A percentile compares a stretch with the other conserved stretches of the same genome.
Conservation (phyloP, 805 yeast species). For the Cyberlindnera mississippiensis region DNA sequence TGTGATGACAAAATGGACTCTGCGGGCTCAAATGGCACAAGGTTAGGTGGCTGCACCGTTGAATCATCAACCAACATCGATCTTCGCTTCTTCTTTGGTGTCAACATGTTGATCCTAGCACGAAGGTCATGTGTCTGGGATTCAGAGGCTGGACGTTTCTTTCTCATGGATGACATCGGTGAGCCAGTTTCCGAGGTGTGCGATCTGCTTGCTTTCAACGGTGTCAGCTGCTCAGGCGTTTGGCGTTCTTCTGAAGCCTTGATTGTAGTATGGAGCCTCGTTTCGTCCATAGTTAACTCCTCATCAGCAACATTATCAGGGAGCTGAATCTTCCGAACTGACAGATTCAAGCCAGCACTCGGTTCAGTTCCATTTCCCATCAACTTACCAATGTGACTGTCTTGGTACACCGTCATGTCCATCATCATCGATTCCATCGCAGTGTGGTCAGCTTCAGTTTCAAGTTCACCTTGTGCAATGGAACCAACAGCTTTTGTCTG, state of each 20-base stretch:
- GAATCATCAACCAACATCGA: not conserved
- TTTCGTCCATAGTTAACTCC: slow-evolving; percentile 20
- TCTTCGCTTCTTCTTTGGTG: slow-evolving; percentile 24
- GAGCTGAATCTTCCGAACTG: too few relatives aligned
- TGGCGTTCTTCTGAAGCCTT: not conserved
- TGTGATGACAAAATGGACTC: slow-evolving; percentile 7
- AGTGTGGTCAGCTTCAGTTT: not conserved
- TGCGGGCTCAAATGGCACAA: not conserved
- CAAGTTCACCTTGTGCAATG: not conserved
- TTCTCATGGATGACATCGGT: slow-evolving; percentile 26
- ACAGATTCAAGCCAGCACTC: too few relatives aligned
- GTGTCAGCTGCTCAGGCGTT: slow-evolving; percentile 15
- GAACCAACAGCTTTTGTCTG: slow-evolving; percentile 17
- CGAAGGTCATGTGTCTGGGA: slow-evolving; percentile 16
- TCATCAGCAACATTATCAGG: too few relatives aligned
- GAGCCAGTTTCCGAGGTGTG: slow-evolving; percentile 30
- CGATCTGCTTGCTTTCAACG: slow-evolving; percentile 25
- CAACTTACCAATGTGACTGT: too few relatives aligned
- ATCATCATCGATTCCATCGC: not conserved
- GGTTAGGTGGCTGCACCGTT: not conserved
- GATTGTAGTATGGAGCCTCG: slow-evolving; percentile 5
- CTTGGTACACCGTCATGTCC: slow-evolving; percentile 12
- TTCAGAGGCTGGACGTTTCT: slow-evolving; percentile 7
- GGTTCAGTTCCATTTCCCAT: too few relatives aligned
- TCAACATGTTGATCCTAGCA: slow-evolving; percentile 24